These are phyloP conservation scores for Zangia roseola DNA, from an alignment of 768 basidiomycete species.

Conservation along the genomic window DNA sequence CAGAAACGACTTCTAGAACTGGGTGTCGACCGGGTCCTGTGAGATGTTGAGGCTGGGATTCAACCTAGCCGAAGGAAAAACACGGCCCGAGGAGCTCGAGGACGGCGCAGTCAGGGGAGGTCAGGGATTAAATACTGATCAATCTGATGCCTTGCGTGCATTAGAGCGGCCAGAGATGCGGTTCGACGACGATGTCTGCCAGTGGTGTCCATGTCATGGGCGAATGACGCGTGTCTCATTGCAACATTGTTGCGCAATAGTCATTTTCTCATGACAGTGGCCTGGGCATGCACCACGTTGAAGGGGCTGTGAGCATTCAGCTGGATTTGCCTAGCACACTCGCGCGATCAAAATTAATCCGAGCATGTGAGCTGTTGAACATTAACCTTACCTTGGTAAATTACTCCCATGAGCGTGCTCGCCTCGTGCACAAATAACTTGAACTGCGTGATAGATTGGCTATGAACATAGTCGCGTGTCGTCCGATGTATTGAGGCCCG, in stretches of 20 bases:
- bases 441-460: conserved; percentile 20
- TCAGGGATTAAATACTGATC: conserved; percentile 9
- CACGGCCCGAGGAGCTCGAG: conserved; percentile 23
- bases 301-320: conserved; percentile 18
- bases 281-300: conserved; percentile 17
- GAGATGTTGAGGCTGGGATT: conserved; percentile 16
- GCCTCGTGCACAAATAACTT: conserved; percentile 1
- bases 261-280: conserved; percentile 24
- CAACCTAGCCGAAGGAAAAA: conserved; percentile 20
- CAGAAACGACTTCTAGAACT: conserved; percentile 18
- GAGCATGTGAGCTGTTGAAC: conserved; percentile 14
- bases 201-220: too few species aligned
- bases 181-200: conserved; percentile 5
- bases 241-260: conserved; percentile 12
- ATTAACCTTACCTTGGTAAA: conserved; percentile 16
- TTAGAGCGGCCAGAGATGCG: conserved; percentile 7
- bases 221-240: conserved; percentile 2
- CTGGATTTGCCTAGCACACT: conserved; percentile 10
- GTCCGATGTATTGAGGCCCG: too few species aligned
- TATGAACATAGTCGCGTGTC: neutral
- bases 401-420: conserved; percentile 15
- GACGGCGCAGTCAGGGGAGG: conserved; percentile 13
- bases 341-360: conserved; percentile 7
- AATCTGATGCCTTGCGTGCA: conserved; percentile 16
- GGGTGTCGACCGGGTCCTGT: conserved; percentile 15